Evolutionary conservation across 441 rosid genomes (phyloP).

Genomic region (Syzygium malaccense): DNA sequence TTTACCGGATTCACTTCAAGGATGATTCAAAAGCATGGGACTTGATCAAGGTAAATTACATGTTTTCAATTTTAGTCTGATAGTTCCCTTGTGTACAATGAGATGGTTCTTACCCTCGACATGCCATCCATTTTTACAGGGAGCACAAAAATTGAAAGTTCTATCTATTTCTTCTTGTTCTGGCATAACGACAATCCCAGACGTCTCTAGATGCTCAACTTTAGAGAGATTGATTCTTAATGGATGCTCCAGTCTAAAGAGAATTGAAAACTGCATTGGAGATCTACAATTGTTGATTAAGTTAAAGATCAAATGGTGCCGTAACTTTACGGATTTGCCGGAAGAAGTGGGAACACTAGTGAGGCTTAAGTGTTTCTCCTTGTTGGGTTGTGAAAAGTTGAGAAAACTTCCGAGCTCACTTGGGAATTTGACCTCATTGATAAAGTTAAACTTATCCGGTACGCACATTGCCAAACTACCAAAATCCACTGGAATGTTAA

Average conservation of each 20-base stretch:
- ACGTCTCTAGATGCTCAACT: background rate
- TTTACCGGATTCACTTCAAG: too few species aligned
- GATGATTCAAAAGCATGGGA: too few species aligned
- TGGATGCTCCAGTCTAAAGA: background rate
- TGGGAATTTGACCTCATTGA: background rate
- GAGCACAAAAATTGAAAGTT: too few species aligned
- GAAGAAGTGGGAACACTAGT: background rate
- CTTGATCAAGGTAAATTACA: background rate
- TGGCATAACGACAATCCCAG: background rate
- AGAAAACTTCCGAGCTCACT: background rate
- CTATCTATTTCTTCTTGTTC: rapidly evolving
- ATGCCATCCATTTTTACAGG: too few species aligned
- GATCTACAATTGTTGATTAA: rapidly evolving
- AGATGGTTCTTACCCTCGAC: too few species aligned
- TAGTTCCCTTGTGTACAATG: too few species aligned
- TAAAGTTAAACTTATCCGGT: background rate
- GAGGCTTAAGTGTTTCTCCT: background rate
- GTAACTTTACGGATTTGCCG: background rate
- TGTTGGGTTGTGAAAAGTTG: rapidly evolving
- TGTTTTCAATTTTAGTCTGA: too few species aligned
- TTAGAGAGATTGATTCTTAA: background rate
- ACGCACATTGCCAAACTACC: background rate
- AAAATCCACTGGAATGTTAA: background rate
- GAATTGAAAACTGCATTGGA: background rate
- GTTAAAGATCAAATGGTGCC: background rate